Percentiles rank a stretch among this genome's conserved stretches.
Evolutionary conservation across 2,329 filamentous ascomycete species (phyloP).

Genomic region (Ceratocystis alfenasii): DNA sequence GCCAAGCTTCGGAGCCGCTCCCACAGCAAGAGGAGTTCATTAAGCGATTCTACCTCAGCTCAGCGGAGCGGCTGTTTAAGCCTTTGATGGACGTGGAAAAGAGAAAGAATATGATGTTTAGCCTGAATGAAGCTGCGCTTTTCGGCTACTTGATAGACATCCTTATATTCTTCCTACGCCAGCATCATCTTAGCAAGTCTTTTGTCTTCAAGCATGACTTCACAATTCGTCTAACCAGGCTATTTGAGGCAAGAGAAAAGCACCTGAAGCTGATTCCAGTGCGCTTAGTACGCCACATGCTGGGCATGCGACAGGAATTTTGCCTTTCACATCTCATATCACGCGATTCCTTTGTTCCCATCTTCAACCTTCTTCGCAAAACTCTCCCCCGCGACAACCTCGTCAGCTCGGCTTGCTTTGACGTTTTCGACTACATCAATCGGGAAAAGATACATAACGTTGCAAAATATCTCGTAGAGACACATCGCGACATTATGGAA

Average conservation of each 20-base stretch:
- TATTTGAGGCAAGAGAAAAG: constrained; percentile 76
- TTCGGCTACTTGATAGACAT: constrained; percentile 88
- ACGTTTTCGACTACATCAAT: constrained; percentile 85
- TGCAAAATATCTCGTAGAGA: constrained; percentile 71
- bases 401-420: constrained; percentile 82
- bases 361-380: constrained; percentile 70
- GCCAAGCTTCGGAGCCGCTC: constrained; percentile 39
- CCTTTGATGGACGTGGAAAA: constrained; percentile 71
- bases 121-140: constrained; percentile 75
- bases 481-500: constrained; percentile 64
- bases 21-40: constrained; percentile 78
- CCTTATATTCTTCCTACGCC: constrained; percentile 82
- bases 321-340: constrained; percentile 77
- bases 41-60: constrained; percentile 77
- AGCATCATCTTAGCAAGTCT: constrained; percentile 78
- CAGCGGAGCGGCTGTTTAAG: constrained; percentile 72
- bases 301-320: constrained; percentile 79
- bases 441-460: constrained; percentile 70
- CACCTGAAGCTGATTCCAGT: constrained; percentile 88
- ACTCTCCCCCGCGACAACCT: constrained; percentile 89
- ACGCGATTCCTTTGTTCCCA: constrained; percentile 68
- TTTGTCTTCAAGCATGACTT: constrained; percentile 76
- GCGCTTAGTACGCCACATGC: constrained; percentile 82
- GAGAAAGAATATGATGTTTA: constrained; percentile 56
- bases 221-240: constrained; percentile 64